Base-by-base conservation (phyloP, 805 yeast genomes). In the Zygosaccharomyces kombuchaensis region DNA sequence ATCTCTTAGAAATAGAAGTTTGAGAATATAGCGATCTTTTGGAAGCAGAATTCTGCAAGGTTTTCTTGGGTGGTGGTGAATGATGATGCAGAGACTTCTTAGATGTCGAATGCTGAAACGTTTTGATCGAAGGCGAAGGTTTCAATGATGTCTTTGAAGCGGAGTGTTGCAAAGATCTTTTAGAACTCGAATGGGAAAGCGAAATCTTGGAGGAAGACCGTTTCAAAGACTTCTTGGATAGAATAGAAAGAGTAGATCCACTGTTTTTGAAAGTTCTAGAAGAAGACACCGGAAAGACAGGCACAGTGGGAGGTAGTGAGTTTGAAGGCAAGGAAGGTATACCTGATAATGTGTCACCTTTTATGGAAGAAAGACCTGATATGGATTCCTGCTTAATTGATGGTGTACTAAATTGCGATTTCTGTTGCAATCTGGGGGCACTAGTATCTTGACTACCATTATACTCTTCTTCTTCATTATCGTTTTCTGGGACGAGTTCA, bases 1-100 rank as follows among this genome's bases (percentile, higher is more conserved):
- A 65, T 38, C 63, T 59, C 36, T 62, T 66, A 1, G 70, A 66
- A 32, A 66, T 66, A 0, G 70, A 63, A 22, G 54, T 56, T 29
- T 60, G 47, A 1, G 68, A 64, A 43, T 66, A 66, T 23, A 66
- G 45, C 1, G 69, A 65, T 36, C 62, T 55, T 30, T 63, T 62
- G 1, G 65, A 59, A 19, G 59, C 62, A 1, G 65, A 62, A 42
- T 57, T 59, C 35, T 57, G 60, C 9, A 60, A 35, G 3, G 64
- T 60, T 48, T 52, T 44, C 52, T 46, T 22, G 32, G 53, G 25
- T 37, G 47, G 36, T 14, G 52, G 38, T 12, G 21, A 19, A 19
- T 19, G 21, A 19, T 41, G 22, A 22, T 41, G 50, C 29, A 51
- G 35, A 2, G 58, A 46, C 27, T 48, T 53, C 25, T 47, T 62